A percentile compares a stretch with the other conserved stretches of the same genome.
phyloP scores from a whole-genome alignment of 2,329 filamentous ascomycete genomes.

The Venturia aucupariae region DNA sequence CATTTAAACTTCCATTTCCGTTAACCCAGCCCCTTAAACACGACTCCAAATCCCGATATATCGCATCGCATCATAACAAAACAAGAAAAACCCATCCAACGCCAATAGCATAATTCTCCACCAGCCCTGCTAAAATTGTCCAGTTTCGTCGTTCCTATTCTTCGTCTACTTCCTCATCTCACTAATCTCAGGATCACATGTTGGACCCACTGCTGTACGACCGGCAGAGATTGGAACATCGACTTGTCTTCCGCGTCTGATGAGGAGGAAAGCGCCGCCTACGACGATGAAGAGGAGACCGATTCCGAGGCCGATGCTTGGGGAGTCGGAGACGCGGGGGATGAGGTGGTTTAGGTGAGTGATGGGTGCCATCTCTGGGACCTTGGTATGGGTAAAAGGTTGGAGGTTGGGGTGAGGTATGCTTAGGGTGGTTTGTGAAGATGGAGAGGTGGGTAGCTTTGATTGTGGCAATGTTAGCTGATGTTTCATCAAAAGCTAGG shows the following conservation, averaged over 20 bases:
- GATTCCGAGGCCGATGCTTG: background rate
- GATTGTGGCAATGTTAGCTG: background rate
- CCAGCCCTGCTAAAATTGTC: too few relatives aligned
- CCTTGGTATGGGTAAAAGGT: too few relatives aligned
- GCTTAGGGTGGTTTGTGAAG: background rate
- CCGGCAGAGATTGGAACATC: background rate
- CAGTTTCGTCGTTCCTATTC: too few relatives aligned
- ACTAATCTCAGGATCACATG: background rate
- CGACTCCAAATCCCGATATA: too few relatives aligned
- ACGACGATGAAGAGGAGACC: background rate
- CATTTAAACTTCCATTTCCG: too few relatives aligned
- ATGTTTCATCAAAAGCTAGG: background rate
- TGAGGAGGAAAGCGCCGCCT: background rate
- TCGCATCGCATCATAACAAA: too few relatives aligned
- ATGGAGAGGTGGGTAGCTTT: background rate
- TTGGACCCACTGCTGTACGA: background rate
- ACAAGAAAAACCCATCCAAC: too few relatives aligned
- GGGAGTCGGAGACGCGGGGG: background rate
- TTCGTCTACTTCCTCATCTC: constrained; percentile 19
- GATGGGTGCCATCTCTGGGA: background rate
- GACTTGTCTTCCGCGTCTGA: background rate
- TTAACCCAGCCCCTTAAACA: too few relatives aligned
- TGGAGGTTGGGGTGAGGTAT: background rate
- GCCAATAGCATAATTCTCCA: too few relatives aligned
- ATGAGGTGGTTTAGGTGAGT: background rate